Conservation (phyloP, 768 basidiomycete species). For the Mycena maculata region DNA sequence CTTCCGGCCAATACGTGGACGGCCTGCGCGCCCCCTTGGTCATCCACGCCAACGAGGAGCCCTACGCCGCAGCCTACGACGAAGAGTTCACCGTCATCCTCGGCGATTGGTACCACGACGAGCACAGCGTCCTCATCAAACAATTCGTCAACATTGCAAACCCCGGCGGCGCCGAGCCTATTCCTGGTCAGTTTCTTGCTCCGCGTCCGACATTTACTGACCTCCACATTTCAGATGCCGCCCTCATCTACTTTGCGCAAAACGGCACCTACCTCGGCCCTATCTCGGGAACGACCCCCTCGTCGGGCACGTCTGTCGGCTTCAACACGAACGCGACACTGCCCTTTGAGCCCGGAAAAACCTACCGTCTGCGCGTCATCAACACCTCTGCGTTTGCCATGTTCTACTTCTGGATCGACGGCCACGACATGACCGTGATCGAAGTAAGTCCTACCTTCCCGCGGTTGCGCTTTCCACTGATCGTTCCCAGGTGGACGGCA, state of each 20-base stretch:
- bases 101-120: constrained; percentile 92
- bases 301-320: constrained; percentile 70
- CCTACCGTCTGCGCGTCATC: constrained; percentile 88
- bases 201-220: not conserved
- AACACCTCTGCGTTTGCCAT: constrained; percentile 82
- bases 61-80: constrained; percentile 84
- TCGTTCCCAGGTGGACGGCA: constrained; percentile 51
- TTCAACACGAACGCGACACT: constrained; percentile 91
- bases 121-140: constrained; percentile 71
- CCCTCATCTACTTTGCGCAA: constrained; percentile 86
- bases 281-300: constrained; percentile 60
- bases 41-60: constrained; percentile 75
- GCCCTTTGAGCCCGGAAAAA: constrained; percentile 87
- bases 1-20: constrained; percentile 77
- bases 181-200: constrained; percentile 68
- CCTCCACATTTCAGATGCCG: constrained; percentile 64
- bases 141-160: constrained; percentile 78
- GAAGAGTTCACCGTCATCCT: constrained; percentile 90
- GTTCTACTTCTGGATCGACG: constrained; percentile 92
- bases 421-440: constrained; percentile 86
- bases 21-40: constrained; percentile 90
- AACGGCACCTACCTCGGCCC: constrained; percentile 77
- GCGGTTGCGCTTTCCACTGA: not conserved
- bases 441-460: constrained; percentile 65
- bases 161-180: constrained; percentile 88